Conservation (phyloP, 139 green algal genomes). For the Coelastrella sp. region DNA sequence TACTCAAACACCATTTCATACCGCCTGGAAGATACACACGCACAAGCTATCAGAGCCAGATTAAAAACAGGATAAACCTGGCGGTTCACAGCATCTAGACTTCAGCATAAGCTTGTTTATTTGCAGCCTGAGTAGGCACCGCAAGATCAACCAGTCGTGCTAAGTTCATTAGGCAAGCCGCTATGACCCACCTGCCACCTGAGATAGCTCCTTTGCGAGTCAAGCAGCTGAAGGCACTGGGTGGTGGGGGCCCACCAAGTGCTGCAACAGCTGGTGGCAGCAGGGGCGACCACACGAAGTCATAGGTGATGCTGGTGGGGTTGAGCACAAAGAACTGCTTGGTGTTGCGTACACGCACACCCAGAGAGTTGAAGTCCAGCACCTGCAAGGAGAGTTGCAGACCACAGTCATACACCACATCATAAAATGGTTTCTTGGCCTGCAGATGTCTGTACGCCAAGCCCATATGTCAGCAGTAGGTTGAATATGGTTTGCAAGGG, state of each 20-base stretch:
- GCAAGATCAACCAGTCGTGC: too few relatives aligned
- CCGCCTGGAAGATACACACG: conserved; percentile 42
- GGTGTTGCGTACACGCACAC: conserved; percentile 76
- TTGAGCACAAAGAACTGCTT: conserved; percentile 89
- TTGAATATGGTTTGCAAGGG: neutral
- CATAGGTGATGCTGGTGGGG: conserved; percentile 84
- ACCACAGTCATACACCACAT: neutral
- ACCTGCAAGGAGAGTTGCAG: conserved; percentile 37
- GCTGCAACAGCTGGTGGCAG: conserved; percentile 8
- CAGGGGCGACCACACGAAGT: conserved; percentile 79
- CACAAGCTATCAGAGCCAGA: too few relatives aligned
- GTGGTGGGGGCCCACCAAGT: conserved; percentile 23
- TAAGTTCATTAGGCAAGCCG: neutral
- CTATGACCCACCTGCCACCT: conserved; percentile 37
- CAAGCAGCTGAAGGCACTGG: conserved; percentile 49
- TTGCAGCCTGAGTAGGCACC: neutral
- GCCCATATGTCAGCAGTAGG: neutral
- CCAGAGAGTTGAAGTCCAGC: conserved; percentile 83
- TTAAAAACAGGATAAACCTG: too few relatives aligned
- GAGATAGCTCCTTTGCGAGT: conserved; percentile 36
- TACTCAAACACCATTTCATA: conserved; percentile 92
- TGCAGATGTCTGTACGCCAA: too few relatives aligned
- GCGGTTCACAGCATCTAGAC: conserved; percentile 81
- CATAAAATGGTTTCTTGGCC: too few relatives aligned
- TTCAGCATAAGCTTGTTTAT: neutral